Base-by-base conservation (phyloP, 345 rosid genomes). In the Erysimum cheiranthoides region DNA sequence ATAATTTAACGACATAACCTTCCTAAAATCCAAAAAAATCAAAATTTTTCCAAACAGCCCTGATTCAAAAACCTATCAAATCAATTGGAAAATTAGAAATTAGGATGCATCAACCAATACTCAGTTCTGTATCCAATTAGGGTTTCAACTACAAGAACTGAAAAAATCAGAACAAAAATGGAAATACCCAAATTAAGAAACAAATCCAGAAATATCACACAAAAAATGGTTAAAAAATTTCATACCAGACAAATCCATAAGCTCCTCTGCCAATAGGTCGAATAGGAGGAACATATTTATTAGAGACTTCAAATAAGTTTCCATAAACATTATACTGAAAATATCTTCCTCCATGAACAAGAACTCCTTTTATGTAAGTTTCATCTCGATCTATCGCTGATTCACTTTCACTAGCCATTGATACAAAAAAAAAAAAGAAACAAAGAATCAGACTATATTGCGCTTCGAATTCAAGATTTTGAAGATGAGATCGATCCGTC, bases 181-280 rank as follows among this genome's bases (percentile, higher is more conserved):
- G 30, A 12, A 70, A 60, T 21, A 40, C 54, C 25, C 11, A 64
- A 31, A 72, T 47, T 5, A 51, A 61, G 36, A 51, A 60, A 71
- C 46, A 68, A 43, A 8, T 18, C 43, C 39, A 49, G 43, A 50
- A 36, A 45, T 34, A 3, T 17, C 49, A 21, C 25, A 21, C 25
- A 21, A 52, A 53, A 65, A 46, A 4, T 14, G 36, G 53, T 4
- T 1, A 7, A 34, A 35, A 25, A 39, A 4, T 38, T 6, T 42
- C 13, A 67, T 73, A 84, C 90, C 90, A 86, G 60, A 86, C 90
- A 68, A 84, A 83, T 6, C 90, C 90, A 46, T 84, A 81, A 32
- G 90, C 85, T 38, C 90, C 90, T 72, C 86, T 68, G 28, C 90
- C 90, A 38, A 86, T 75, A 6, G 90, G 88, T 40, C 86, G 86